These are phyloP conservation scores for Prunus dulcis DNA, from an alignment of 306 rosid genomes.

Conservation along the genomic window DNA sequence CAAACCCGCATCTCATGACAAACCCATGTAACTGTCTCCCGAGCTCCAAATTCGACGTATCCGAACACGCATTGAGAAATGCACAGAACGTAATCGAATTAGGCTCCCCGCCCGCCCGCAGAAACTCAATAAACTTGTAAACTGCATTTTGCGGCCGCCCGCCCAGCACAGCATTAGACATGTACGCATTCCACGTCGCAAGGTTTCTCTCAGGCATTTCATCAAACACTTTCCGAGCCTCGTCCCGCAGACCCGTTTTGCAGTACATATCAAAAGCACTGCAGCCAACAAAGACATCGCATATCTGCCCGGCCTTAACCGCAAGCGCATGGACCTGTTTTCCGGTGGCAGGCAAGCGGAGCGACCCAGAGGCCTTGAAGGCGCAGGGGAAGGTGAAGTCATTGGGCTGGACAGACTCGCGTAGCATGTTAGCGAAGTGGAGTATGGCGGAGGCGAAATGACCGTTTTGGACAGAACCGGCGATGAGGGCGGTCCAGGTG, in stretches of 20 bases:
- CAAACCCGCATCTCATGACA: constrained; percentile 45
- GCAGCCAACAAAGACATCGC: constrained; percentile 77
- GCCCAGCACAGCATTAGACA: constrained; percentile 69
- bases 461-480: constrained; percentile 70
- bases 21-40: constrained; percentile 70
- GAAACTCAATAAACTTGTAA: constrained; percentile 48
- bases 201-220: constrained; percentile 74
- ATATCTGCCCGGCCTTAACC: constrained; percentile 53
- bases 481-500: constrained; percentile 81
- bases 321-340: constrained; percentile 72
- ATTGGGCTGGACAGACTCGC: constrained; percentile 54
- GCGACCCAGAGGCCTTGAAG: constrained; percentile 60
- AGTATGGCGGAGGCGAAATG: constrained; percentile 47
- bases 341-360: constrained; percentile 50
- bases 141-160: constrained; percentile 41
- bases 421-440: constrained; percentile 63
- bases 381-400: constrained; percentile 84
- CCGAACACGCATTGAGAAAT: constrained; percentile 79
- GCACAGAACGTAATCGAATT: constrained; percentile 68
- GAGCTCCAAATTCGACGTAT: constrained; percentile 36
- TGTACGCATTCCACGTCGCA: constrained; percentile 80
- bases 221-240: constrained; percentile 61
- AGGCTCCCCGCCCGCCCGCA: constrained; percentile 52
- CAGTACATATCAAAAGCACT: constrained; percentile 82
- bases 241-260: constrained; percentile 48